Base-by-base conservation (phyloP, 2,329 filamentous ascomycete species). In the Diaporthe amygdali region DNA sequence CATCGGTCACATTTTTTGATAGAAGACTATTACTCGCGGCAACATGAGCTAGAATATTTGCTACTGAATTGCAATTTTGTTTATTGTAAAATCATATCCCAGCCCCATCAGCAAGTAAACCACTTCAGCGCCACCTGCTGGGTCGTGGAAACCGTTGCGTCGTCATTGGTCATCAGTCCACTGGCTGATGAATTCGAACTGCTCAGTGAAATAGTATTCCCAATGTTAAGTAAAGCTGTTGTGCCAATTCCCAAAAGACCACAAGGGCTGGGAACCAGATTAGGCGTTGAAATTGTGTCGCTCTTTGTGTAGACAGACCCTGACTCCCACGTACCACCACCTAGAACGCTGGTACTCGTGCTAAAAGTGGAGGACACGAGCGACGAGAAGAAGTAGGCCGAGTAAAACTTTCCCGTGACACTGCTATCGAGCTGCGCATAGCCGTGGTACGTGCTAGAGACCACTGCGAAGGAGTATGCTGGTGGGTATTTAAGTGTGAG, bases 191-290 rank as follows among this genome's bases (percentile, higher is more conserved):
- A 25, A 55, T 68, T 68, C 22, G 66, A 71, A 37, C 66, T 63
- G 14, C 68, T 68, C 20, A 73, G 17, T 37, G 71, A 68, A 25
- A 67, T 71, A 3, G 71, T 59, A 22, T 71, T 70, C 30, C 47
- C 63, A 8, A 68, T 37, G 17, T 59, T 68, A 27, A 68, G 52
- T 6, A 44, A 15, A 25, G 66, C 66, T 22, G 3, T 12, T 52
- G 76, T 81, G 71, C 82, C 82, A 6, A 59, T 9, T 2, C 37
- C 52, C 22, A 59, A 46, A 14, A 68, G 32, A 6, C 73, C 71
- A 30, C 73, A 74, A 1, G 69, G 66, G 46, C 68, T 55, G 34
- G 44, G 17, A 1, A 74, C 71, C 32, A 66, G 59, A 34, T 55
- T 56, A 14, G 34, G 59, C 5, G 59, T 64, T 25, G 71, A 63